phyloP scores from a whole-genome alignment of 768 basidiomycete genomes.

The Suillus ampliporus region DNA sequence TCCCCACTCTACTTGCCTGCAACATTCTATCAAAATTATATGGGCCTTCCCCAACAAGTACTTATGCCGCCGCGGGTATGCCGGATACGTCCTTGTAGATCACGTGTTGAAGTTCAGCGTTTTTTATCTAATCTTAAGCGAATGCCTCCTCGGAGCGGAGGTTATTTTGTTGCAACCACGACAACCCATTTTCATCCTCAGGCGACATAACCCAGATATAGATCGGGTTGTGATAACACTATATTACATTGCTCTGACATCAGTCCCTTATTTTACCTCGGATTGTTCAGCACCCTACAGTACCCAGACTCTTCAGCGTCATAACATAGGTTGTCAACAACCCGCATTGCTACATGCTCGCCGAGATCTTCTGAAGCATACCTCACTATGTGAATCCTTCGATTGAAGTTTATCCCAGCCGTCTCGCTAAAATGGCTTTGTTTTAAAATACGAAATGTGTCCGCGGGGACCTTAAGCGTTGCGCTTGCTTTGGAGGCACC shows the following conservation, averaged over 20 bases:
- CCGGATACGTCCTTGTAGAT: background rate
- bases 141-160: constrained; percentile 9
- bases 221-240: constrained; percentile 3
- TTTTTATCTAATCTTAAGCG: background rate
- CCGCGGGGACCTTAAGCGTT: background rate
- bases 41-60: background rate
- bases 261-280: background rate
- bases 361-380: background rate
- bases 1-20: background rate
- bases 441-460: background rate
- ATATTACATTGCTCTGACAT: background rate
- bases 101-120: background rate
- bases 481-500: background rate
- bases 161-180: background rate
- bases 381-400: background rate
- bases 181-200: background rate
- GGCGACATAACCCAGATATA: background rate
- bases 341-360: background rate
- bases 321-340: background rate
- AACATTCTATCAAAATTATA: background rate
- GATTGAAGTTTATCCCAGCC: background rate
- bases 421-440: background rate
- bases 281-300: background rate
- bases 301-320: background rate
- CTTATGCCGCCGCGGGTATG: background rate